phyloP scores from a whole-genome alignment of 2,329 filamentous ascomycete species.

The Pseudocercospora fijiensis region DNA sequence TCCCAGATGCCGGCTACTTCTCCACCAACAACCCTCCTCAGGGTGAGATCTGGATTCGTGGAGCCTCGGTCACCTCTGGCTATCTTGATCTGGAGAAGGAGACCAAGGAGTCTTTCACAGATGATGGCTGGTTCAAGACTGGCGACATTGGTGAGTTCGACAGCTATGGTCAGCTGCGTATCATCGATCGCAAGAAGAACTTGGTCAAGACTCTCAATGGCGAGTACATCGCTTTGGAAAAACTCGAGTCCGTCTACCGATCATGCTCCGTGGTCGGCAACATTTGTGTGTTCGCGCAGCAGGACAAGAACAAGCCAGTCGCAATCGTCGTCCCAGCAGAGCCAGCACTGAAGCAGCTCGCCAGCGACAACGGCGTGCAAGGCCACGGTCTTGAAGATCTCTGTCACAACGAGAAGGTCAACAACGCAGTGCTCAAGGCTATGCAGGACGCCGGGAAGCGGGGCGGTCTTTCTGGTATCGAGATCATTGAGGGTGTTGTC shows the following conservation, averaged over 20 bases:
- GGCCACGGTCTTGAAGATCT: slow-evolving; percentile 64
- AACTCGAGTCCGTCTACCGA: slow-evolving; percentile 87
- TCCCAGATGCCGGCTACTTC: slow-evolving; percentile 83
- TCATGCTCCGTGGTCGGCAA: slow-evolving; percentile 76
- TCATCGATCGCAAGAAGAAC: slow-evolving; percentile 98
- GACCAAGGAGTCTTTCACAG: slow-evolving; percentile 70
- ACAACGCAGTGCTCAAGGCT: slow-evolving; percentile 66
- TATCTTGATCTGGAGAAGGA: slow-evolving; percentile 88
- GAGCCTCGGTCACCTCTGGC: slow-evolving; percentile 68
- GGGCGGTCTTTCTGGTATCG: slow-evolving; percentile 67
- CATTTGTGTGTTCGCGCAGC: slow-evolving; percentile 81
- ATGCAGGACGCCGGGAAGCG: slow-evolving; percentile 64
- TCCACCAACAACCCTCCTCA: slow-evolving; percentile 74
- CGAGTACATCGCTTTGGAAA: slow-evolving; percentile 96
- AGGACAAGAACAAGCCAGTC: slow-evolving; percentile 72
- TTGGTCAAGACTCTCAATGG: slow-evolving; percentile 92
- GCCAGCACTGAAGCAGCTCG: slow-evolving; percentile 56
- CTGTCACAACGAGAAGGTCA: slow-evolving; percentile 65
- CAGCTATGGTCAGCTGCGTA: slow-evolving; percentile 71
- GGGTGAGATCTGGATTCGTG: slow-evolving; percentile 89
- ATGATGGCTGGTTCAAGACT: slow-evolving; percentile 95
- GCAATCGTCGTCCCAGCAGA: slow-evolving; percentile 72
- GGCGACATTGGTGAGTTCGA: slow-evolving; percentile 94
- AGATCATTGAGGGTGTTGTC: slow-evolving; percentile 74
- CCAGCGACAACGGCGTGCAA: slow-evolving; percentile 58